A percentile compares a stretch with the other conserved stretches of the same genome.
phyloP scores from a whole-genome alignment of 208 protist species.

The Trypanosoma mega region DNA sequence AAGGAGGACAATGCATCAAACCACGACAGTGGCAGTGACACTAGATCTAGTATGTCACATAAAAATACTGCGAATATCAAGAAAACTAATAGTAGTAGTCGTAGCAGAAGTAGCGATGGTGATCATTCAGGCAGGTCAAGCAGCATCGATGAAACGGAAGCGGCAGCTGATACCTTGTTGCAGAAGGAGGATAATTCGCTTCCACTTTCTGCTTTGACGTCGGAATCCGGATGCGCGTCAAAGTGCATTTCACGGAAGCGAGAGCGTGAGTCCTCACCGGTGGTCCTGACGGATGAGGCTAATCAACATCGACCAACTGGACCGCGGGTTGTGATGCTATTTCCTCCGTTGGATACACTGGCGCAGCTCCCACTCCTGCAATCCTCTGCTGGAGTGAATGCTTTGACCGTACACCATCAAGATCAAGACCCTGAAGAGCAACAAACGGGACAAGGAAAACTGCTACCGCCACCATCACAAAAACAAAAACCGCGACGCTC shows the following conservation, averaged over 20 bases:
- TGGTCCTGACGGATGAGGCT: slow-evolving; percentile 41
- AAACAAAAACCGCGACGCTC: slow-evolving; percentile 5
- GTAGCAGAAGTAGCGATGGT: neutral
- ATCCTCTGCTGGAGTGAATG: neutral
- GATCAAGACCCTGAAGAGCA: too few relatives aligned
- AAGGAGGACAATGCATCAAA: neutral
- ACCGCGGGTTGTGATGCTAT: slow-evolving; percentile 26
- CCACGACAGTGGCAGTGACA: neutral
- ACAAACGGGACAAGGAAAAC: too few relatives aligned
- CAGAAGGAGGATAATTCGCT: too few relatives aligned
- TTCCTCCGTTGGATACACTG: slow-evolving; percentile 34
- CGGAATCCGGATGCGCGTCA: too few relatives aligned
- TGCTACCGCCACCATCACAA: neutral
- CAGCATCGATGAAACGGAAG: neutral
- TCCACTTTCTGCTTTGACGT: too few relatives aligned
- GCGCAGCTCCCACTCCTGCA: slow-evolving; percentile 11
- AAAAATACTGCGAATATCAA: too few relatives aligned
- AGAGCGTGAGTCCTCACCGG: slow-evolving; percentile 4
- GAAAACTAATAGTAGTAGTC: neutral
- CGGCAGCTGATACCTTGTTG: too few relatives aligned
- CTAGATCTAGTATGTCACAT: too few relatives aligned
- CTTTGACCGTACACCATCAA: too few relatives aligned
- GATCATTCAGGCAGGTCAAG: neutral
- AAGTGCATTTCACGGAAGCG: slow-evolving; percentile 13
- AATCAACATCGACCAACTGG: slow-evolving; percentile 30